Conservation (phyloP, 176 grass and related monocot genomes). For the Carex scoparia region DNA sequence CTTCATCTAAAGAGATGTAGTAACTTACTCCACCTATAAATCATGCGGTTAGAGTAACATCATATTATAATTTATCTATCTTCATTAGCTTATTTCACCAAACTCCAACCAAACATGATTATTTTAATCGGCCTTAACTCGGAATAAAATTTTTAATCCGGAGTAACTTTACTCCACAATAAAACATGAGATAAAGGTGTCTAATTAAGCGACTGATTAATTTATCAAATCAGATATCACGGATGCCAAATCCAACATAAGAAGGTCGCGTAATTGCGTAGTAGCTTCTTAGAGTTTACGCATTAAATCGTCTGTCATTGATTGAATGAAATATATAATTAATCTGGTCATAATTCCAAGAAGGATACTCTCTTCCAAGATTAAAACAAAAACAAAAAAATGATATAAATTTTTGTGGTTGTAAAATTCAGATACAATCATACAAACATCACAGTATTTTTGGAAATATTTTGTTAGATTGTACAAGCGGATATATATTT, state of each 20-base stretch:
- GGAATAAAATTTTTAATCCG: too few relatives aligned
- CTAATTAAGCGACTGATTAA: background rate
- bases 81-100: too few relatives aligned
- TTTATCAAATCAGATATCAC: background rate
- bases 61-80: too few relatives aligned
- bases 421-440: background rate
- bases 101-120: too few relatives aligned
- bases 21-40: too few relatives aligned
- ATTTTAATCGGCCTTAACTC: too few relatives aligned
- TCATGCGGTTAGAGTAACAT: too few relatives aligned
- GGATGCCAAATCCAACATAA: background rate
- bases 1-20: too few relatives aligned
- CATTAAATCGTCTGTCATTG: background rate
- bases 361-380: background rate
- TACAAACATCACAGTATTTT: background rate
- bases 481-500: background rate
- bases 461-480: background rate
- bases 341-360: background rate
- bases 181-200: background rate
- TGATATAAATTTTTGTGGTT: background rate
- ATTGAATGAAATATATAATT: background rate
- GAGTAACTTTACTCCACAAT: too few relatives aligned
- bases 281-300: background rate
- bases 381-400: background rate
- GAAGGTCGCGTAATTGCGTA: background rate